phyloP scores from a whole-genome alignment of 441 rosid genomes.

The Lepidium campestre region DNA sequence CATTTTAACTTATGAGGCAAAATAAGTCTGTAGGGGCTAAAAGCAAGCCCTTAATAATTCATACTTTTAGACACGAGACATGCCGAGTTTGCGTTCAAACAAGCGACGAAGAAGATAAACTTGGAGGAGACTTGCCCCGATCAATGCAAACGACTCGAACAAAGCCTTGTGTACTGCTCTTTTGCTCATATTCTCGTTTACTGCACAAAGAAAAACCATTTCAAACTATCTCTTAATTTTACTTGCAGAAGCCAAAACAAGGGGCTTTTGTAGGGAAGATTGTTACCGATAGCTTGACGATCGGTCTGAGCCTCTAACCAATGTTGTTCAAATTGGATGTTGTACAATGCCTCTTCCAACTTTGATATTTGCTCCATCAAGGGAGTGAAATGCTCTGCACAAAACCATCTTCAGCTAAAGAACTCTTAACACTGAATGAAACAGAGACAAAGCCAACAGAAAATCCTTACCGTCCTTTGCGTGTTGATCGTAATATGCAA shows the following conservation, averaged over 20 bases:
- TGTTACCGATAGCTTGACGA: constrained; percentile 51
- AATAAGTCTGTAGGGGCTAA: constrained; percentile 4
- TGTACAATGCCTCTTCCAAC: constrained; percentile 52
- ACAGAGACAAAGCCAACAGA: not conserved
- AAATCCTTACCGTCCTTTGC: constrained; percentile 48
- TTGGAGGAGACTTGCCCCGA: constrained; percentile 52
- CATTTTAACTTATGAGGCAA: constrained; percentile 13
- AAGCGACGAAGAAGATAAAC: constrained; percentile 47
- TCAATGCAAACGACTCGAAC: constrained; percentile 44
- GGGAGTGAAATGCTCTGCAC: constrained; percentile 55
- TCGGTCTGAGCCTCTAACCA: constrained; percentile 71
- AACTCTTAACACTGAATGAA: not conserved
- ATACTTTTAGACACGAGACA: constrained; percentile 38
- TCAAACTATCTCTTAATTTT: not conserved
- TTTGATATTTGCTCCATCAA: constrained; percentile 55
- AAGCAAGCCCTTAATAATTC: not conserved
- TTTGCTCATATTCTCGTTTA: constrained; percentile 43
- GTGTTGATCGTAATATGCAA: constrained; percentile 52
- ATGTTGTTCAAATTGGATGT: constrained; percentile 62
- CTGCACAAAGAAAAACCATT: constrained; percentile 15
- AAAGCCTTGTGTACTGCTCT: constrained; percentile 57
- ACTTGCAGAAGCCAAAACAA: not conserved
- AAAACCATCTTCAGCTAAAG: constrained; percentile 3
- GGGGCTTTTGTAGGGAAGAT: not conserved
- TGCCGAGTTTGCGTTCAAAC: constrained; percentile 49